Percentiles rank a stretch among this genome's conserved stretches.
phyloP scores from a whole-genome alignment of 768 basidiomycete genomes.

The Hydnomerulius pinastri region DNA sequence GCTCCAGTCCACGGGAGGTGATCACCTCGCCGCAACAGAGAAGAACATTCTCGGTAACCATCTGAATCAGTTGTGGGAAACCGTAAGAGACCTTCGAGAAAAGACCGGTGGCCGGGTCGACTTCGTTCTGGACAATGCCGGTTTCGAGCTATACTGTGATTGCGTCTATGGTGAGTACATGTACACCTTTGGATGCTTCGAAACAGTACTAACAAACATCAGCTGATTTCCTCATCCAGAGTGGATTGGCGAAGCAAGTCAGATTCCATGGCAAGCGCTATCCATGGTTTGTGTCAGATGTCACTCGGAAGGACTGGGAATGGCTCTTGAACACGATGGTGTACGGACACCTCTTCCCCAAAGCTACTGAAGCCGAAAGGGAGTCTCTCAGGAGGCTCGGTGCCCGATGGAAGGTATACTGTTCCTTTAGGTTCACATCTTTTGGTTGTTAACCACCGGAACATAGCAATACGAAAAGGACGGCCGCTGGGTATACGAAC shows the following conservation, averaged over 20 bases:
- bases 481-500: constrained; percentile 93
- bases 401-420: constrained; percentile 80
- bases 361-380: constrained; percentile 75
- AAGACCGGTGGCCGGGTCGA: constrained; percentile 75
- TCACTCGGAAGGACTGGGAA: constrained; percentile 92
- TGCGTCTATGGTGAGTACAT: constrained; percentile 71
- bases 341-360: constrained; percentile 91
- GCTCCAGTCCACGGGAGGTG: constrained; percentile 96
- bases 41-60: constrained; percentile 95
- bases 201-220: constrained; percentile 11
- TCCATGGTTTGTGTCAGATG: constrained; percentile 93
- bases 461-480: constrained; percentile 85
- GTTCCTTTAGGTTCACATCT: neutral
- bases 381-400: constrained; percentile 82
- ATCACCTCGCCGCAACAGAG: constrained; percentile 90
- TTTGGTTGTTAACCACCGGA: constrained; percentile 4
- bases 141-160: constrained; percentile 83
- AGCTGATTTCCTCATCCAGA: constrained; percentile 94
- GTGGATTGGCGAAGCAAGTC: constrained; percentile 79
- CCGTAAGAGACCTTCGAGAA: constrained; percentile 66
- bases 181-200: neutral
- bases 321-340: constrained; percentile 88
- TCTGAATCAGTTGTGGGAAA: constrained; percentile 68
- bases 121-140: constrained; percentile 87
- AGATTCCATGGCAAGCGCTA: constrained; percentile 96